Conservation (phyloP, 129 eudicot species). For the Helianthus tuberosus region DNA sequence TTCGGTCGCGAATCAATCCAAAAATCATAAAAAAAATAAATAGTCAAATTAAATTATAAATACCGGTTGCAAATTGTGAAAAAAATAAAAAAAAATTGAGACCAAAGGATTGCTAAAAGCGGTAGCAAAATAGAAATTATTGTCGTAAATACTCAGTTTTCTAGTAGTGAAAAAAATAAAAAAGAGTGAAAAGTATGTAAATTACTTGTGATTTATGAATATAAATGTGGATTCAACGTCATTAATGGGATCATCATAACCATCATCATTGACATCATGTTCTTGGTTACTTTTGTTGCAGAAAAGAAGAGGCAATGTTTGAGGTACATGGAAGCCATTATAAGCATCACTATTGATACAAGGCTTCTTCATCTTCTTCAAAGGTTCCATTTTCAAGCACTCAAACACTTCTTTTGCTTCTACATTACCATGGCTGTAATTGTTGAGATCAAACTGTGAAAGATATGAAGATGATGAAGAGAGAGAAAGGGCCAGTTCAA, state of each 20-base stretch:
- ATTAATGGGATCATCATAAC: constrained; percentile 6
- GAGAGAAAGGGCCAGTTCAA: constrained; percentile 31
- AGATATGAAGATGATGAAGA: constrained; percentile 26
- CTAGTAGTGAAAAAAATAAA: neutral
- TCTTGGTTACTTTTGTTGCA: constrained; percentile 21
- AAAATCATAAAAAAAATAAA: neutral
- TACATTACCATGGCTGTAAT: constrained; percentile 9
- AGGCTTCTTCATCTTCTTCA: constrained; percentile 23
- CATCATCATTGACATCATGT: constrained; percentile 11
- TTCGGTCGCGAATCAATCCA: too few species aligned
- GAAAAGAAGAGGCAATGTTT: constrained; percentile 31
- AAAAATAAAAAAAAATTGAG: too few species aligned
- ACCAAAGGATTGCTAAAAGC: too few species aligned
- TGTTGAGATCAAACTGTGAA: constrained; percentile 23
- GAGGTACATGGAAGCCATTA: constrained; percentile 10
- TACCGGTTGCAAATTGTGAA: too few species aligned
- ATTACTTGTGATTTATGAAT: constrained; percentile 29
- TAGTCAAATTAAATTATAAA: too few species aligned
- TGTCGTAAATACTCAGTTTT: neutral
- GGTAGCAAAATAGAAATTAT: too few species aligned
- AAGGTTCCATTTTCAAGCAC: constrained; percentile 21
- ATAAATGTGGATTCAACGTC: constrained; percentile 30
- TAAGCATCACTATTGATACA: constrained; percentile 14
- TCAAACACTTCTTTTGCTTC: neutral
- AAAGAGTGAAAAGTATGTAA: neutral